phyloP scores from a whole-genome alignment of 305 asterid genomes.

The Fraxinus floribunda region DNA sequence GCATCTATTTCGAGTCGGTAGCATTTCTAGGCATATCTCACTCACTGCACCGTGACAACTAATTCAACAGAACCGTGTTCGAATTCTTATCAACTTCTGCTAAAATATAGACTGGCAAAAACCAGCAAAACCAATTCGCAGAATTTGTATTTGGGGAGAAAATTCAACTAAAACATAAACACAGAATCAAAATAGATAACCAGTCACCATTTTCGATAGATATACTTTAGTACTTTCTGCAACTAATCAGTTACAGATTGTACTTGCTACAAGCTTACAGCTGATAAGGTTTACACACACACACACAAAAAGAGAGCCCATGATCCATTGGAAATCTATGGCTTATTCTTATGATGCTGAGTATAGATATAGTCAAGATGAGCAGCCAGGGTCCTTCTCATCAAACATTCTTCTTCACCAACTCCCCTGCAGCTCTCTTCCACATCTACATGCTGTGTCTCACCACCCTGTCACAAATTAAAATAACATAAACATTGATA shows the following conservation, averaged over 20 bases:
- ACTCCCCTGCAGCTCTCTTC: slow-evolving; percentile 54
- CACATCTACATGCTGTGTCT: slow-evolving; percentile 20
- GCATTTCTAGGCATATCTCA: slow-evolving; percentile 18
- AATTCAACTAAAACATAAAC: background rate
- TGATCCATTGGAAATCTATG: slow-evolving; percentile 27
- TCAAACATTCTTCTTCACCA: slow-evolving; percentile 65
- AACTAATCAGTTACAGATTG: background rate
- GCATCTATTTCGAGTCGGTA: background rate
- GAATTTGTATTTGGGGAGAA: background rate
- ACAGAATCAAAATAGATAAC: background rate
- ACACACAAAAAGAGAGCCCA: background rate
- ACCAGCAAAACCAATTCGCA: too few species aligned
- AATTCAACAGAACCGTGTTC: background rate
- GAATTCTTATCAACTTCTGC: background rate
- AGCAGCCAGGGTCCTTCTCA: slow-evolving; percentile 59
- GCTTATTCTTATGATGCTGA: slow-evolving; percentile 54
- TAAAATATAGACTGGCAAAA: too few species aligned
- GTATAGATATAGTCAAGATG: slow-evolving; percentile 78
- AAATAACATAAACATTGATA: background rate
- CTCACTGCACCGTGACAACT: background rate
- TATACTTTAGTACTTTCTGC: background rate
- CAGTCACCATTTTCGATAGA: background rate
- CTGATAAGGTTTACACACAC: background rate
- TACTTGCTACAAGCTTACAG: background rate
- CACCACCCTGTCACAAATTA: slow-evolving; percentile 26